Evolutionary conservation across 1,284 basidiomycete species (phyloP).

Genomic region (Malassezia equina): DNA sequence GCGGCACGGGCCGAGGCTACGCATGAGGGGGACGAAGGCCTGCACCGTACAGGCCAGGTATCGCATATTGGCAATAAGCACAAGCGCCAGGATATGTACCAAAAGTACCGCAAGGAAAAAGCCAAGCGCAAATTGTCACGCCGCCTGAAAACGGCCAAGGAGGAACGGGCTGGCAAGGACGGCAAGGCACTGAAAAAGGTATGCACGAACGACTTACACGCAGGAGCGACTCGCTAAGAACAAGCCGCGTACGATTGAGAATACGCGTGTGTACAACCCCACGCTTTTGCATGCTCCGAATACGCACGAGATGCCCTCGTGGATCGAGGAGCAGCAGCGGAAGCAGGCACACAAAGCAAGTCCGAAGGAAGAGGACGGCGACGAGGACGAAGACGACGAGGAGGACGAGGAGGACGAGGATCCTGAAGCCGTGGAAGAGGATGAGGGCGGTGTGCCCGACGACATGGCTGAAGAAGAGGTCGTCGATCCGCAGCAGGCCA

Average conservation of each 20-base stretch:
- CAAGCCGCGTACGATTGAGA: conserved; percentile 83
- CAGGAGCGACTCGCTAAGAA: conserved; percentile 74
- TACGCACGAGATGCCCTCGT: conserved; percentile 49
- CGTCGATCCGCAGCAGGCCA: conserved; percentile 21
- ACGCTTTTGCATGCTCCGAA: conserved; percentile 54
- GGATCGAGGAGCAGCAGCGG: conserved; percentile 27
- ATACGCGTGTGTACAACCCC: conserved; percentile 78
- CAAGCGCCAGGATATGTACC: conserved; percentile 44
- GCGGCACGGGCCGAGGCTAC: not conserved
- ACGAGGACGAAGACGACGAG: conserved; percentile 12
- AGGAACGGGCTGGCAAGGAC: conserved; percentile 54
- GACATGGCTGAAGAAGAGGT: conserved; percentile 12
- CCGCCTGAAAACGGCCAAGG: conserved; percentile 56
- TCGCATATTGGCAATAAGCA: conserved; percentile 48
- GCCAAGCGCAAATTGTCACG: conserved; percentile 69
- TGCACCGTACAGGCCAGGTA: conserved; percentile 22
- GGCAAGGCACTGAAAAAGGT: conserved; percentile 60
- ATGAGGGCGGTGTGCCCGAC: conserved; percentile 19
- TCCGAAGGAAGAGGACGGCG: not conserved
- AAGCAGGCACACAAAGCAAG: not conserved
- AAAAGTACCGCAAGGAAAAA: conserved; percentile 68
- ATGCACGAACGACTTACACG: conserved; percentile 48
- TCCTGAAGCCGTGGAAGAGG: conserved; percentile 7
- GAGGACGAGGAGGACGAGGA: conserved; percentile 22
- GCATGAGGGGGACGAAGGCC: not conserved